phyloP scores from a whole-genome alignment of 1,284 basidiomycete species.

The Papiliotrema flavescens region DNA sequence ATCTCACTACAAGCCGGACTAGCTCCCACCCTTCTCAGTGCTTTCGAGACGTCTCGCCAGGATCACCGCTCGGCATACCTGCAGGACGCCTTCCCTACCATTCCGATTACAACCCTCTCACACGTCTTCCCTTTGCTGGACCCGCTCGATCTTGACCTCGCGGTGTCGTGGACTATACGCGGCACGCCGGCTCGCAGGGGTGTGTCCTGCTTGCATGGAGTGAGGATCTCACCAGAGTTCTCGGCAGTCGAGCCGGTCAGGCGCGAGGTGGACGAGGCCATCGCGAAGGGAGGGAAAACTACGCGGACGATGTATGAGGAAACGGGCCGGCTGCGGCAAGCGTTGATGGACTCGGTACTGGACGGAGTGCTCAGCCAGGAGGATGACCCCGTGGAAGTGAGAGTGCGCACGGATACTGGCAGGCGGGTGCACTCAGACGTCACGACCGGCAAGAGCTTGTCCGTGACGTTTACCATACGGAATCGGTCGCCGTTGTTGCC shows the following conservation, averaged over 20 bases:
- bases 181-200: constrained; percentile 56
- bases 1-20: neutral
- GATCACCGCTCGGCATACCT: constrained; percentile 43
- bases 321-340: constrained; percentile 66
- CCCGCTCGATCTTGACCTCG: constrained; percentile 65
- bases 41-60: constrained; percentile 21
- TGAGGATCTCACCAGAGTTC: constrained; percentile 64
- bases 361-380: constrained; percentile 72
- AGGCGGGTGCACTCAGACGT: neutral
- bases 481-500: constrained; percentile 53
- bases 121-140: constrained; percentile 74
- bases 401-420: constrained; percentile 9
- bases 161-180: constrained; percentile 61
- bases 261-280: constrained; percentile 57
- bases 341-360: constrained; percentile 63
- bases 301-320: constrained; percentile 82
- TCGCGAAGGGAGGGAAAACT: constrained; percentile 59
- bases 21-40: neutral
- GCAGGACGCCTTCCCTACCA: constrained; percentile 57
- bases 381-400: constrained; percentile 61
- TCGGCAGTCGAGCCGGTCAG: constrained; percentile 57
- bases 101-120: constrained; percentile 56
- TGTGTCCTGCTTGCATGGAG: constrained; percentile 58
- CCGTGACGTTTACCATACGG: constrained; percentile 59
- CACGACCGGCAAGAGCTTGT: constrained; percentile 43